phyloP scores from a whole-genome alignment of 208 protist species.

The Balamuthia mandrillaris region DNA sequence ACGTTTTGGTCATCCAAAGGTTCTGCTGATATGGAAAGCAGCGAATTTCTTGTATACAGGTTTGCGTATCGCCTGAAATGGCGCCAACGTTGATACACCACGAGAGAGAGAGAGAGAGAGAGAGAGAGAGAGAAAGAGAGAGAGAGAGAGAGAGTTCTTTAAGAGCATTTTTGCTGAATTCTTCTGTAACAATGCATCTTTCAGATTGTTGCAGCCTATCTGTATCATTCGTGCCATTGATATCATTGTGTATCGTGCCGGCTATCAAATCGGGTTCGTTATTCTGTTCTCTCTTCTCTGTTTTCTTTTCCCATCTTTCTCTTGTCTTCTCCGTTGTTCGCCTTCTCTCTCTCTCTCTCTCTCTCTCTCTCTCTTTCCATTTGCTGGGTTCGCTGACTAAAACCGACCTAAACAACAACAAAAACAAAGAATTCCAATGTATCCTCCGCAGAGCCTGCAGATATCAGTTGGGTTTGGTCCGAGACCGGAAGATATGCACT shows the following conservation, averaged over 20 bases:
- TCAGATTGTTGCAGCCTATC: slow-evolving; percentile 4
- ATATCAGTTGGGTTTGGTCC: background rate
- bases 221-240: background rate
- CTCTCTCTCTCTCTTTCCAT: too few relatives aligned
- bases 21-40: background rate
- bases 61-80: too few relatives aligned
- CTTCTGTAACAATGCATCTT: background rate
- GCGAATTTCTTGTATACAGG: slow-evolving; percentile 3
- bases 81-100: too few relatives aligned
- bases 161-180: background rate
- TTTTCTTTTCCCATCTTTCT: too few relatives aligned
- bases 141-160: background rate
- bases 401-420: too few relatives aligned
- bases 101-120: too few relatives aligned
- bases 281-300: background rate
- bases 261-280: slow-evolving; percentile 3
- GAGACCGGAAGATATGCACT: background rate
- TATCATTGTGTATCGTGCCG: background rate
- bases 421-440: background rate
- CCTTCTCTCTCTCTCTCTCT: too few relatives aligned
- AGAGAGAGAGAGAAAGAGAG: too few relatives aligned
- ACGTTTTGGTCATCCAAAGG: slow-evolving; percentile 17
- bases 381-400: too few relatives aligned
- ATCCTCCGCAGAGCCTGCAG: background rate
- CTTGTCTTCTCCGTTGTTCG: too few relatives aligned